Evolutionary conservation across 345 rosid species (phyloP).

Genomic region (Angophora floribunda): DNA sequence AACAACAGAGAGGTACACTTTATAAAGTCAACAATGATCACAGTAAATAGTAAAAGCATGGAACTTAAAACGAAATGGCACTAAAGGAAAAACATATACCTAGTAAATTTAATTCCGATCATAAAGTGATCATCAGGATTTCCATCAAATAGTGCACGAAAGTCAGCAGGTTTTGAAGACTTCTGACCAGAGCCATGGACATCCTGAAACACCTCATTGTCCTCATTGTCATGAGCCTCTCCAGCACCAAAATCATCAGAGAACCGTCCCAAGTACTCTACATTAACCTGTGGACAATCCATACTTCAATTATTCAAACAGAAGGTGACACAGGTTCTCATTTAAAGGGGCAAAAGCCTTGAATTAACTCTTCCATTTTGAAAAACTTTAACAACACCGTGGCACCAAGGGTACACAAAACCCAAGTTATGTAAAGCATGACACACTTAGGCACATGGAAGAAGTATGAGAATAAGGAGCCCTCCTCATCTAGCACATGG

Average conservation of each 20-base stretch:
- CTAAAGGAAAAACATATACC: slow-evolving; percentile 22
- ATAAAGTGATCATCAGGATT: slow-evolving; percentile 69
- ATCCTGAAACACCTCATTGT: slow-evolving; percentile 6
- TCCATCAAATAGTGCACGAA: slow-evolving; percentile 70
- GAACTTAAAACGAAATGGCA: not conserved
- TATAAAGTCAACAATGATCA: not conserved
- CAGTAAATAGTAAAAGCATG: not conserved
- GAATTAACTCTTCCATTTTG: not conserved
- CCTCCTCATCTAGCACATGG: not conserved
- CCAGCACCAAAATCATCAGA: slow-evolving; percentile 62
- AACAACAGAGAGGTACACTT: not conserved
- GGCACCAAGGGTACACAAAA: not conserved
- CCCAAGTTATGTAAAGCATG: not conserved
- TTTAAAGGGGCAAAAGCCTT: not conserved
- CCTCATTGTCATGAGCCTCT: slow-evolving; percentile 29
- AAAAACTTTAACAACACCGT: not conserved
- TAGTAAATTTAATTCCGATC: slow-evolving; percentile 88
- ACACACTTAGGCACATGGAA: not conserved
- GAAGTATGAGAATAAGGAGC: not conserved
- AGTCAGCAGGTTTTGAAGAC: slow-evolving; percentile 80
- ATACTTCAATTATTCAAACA: not conserved
- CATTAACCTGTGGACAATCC: slow-evolving; percentile 44
- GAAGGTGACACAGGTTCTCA: not conserved
- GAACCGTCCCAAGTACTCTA: slow-evolving; percentile 76
- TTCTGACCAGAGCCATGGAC: slow-evolving; percentile 18